phyloP scores from a whole-genome alignment of 1,284 basidiomycete species.

The Somion occarium region DNA sequence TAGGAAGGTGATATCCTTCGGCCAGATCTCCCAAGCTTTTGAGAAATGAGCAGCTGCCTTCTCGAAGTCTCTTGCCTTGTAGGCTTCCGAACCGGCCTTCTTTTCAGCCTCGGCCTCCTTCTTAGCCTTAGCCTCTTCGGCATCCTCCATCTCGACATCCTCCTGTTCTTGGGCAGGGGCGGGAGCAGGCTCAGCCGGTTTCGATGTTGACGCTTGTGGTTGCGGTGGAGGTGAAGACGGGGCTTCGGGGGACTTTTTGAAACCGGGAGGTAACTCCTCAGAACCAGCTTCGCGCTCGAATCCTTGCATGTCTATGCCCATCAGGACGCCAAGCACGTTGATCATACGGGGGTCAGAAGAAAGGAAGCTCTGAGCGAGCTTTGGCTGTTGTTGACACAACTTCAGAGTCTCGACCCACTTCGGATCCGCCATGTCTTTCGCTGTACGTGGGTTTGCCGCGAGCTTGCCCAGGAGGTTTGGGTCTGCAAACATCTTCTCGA shows the following conservation, averaged over 20 bases:
- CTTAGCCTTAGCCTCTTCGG: slow-evolving; percentile 41
- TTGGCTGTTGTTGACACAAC: slow-evolving; percentile 60
- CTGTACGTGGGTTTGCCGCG: slow-evolving; percentile 82
- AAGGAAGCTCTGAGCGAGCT: slow-evolving; percentile 44
- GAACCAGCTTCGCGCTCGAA: slow-evolving; percentile 85
- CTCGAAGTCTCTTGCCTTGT: slow-evolving; percentile 82
- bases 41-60: slow-evolving; percentile 70
- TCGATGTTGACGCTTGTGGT: slow-evolving; percentile 38
- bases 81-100: slow-evolving; percentile 74
- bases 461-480: slow-evolving; percentile 83
- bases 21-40: slow-evolving; percentile 91
- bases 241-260: slow-evolving; percentile 24
- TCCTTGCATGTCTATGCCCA: slow-evolving; percentile 92
- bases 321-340: slow-evolving; percentile 86
- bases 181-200: slow-evolving; percentile 33
- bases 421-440: slow-evolving; percentile 80
- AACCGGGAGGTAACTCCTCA: slow-evolving; percentile 69
- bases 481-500: slow-evolving; percentile 83
- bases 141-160: slow-evolving; percentile 48
- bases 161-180: slow-evolving; percentile 31
- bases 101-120: slow-evolving; percentile 76
- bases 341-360: slow-evolving; percentile 90
- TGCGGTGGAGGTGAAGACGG: slow-evolving; percentile 37
- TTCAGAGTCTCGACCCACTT: slow-evolving; percentile 72
- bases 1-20: slow-evolving; percentile 92